These are phyloP conservation scores for Penicillium nordicum DNA, from an alignment of 2,329 filamentous ascomycete species.

Conservation along the genomic window DNA sequence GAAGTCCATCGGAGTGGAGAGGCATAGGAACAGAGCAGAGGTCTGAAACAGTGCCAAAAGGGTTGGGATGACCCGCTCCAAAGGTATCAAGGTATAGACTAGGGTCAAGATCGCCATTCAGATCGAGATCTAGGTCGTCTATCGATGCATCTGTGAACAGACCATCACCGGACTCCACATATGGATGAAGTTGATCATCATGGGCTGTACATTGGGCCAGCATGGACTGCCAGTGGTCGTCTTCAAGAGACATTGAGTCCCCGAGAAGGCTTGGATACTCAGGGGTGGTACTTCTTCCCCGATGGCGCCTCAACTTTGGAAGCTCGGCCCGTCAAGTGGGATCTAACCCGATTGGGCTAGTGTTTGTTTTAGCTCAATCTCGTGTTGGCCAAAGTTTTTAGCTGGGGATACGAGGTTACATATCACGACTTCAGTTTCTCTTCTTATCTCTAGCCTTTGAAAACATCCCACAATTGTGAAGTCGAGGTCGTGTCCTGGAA, in stretches of 20 bases:
- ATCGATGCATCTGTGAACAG: neutral
- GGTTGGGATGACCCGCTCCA: neutral
- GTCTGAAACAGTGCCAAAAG: neutral
- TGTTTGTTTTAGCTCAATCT: neutral
- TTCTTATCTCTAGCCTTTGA: neutral
- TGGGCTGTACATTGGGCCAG: neutral
- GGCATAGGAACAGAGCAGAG: neutral
- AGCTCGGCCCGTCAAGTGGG: neutral
- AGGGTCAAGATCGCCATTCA: neutral
- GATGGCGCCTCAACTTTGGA: neutral
- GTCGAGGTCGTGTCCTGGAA: neutral
- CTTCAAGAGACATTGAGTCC: neutral
- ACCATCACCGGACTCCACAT: too few species aligned
- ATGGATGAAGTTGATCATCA: neutral
- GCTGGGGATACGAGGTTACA: neutral
- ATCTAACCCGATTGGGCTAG: neutral
- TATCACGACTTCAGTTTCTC: neutral
- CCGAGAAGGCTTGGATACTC: neutral
- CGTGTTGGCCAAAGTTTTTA: neutral
- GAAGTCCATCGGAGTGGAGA: neutral
- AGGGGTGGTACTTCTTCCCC: neutral
- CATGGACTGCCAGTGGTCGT: neutral
- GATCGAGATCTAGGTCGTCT: neutral
- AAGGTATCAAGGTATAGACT: neutral
- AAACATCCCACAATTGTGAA: neutral